phyloP scores from a whole-genome alignment of 164 flowering plant species.

The Houttuynia cordata region DNA sequence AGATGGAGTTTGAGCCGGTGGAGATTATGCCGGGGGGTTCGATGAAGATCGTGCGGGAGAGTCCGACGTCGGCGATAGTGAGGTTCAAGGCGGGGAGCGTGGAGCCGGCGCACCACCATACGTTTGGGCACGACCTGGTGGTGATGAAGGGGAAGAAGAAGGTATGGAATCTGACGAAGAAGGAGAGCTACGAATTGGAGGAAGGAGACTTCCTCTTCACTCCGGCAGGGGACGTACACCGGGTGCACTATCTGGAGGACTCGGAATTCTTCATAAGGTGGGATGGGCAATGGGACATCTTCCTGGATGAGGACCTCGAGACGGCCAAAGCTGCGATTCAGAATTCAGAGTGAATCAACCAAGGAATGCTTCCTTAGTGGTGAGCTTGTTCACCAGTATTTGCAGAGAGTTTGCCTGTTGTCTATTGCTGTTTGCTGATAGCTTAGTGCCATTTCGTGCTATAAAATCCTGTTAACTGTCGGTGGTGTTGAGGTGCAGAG shows the following conservation, averaged over 20 bases:
- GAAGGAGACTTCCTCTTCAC: slow-evolving; percentile 81
- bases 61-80: slow-evolving; percentile 81
- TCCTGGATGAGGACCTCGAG: slow-evolving; percentile 73
- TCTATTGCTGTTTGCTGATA: no score
- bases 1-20: slow-evolving; percentile 40
- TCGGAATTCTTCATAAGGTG: slow-evolving; percentile 91
- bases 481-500: no score
- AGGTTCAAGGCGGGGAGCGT: slow-evolving; percentile 77
- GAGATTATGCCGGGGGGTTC: slow-evolving; percentile 73
- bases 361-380: not conserved
- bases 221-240: slow-evolving; percentile 76
- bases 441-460: no score
- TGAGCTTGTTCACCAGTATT: not conserved
- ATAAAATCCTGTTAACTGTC: no score
- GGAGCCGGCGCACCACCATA: slow-evolving; percentile 94
- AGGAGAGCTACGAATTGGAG: slow-evolving; percentile 42
- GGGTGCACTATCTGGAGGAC: slow-evolving; percentile 78
- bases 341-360: not conserved
- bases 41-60: slow-evolving; percentile 80
- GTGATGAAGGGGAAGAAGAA: slow-evolving; percentile 72
- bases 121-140: slow-evolving; percentile 82
- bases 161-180: slow-evolving; percentile 79
- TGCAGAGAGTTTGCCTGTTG: not conserved
- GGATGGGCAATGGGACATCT: slow-evolving; percentile 92
- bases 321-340: slow-evolving; percentile 45